Conservation (phyloP, 768 basidiomycete genomes). For the Lentinula guzmanii region DNA sequence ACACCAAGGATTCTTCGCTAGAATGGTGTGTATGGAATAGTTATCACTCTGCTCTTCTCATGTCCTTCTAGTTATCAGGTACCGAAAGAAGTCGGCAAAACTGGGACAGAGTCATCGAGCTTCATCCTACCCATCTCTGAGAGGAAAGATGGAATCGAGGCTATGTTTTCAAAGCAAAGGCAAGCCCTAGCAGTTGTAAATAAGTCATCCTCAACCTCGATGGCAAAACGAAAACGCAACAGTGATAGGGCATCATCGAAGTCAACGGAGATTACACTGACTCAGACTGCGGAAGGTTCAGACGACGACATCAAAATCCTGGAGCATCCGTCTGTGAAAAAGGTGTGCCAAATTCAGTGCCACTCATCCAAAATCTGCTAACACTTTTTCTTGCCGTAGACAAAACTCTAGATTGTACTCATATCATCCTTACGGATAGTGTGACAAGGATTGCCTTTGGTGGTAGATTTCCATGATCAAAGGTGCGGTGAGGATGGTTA, state of each 20-base stretch:
- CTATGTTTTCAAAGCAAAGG: conserved; percentile 70
- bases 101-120: conserved; percentile 74
- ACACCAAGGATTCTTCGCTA: conserved; percentile 43
- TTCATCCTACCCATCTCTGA: conserved; percentile 77
- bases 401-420: not conserved
- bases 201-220: conserved; percentile 6
- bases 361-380: not conserved
- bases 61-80: conserved; percentile 65
- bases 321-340: conserved; percentile 1
- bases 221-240: conserved; percentile 12
- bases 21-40: conserved; percentile 51
- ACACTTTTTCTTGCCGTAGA: not conserved
- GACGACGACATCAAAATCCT: conserved; percentile 6
- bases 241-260: conserved; percentile 15
- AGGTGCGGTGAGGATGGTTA: no score
- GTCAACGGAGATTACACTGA: conserved; percentile 6
- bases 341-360: not conserved
- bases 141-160: conserved; percentile 82
- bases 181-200: not conserved
- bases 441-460: no score
- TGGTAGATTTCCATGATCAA: no score
- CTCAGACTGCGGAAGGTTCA: not conserved
- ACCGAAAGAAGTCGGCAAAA: conserved; percentile 86
- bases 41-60: not conserved
- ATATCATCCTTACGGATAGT: no score